Evolutionary conservation across 257 asterid species (phyloP), one percentile per base, ranked within the genome.

Genomic region (Scutellaria barbata): DNA sequence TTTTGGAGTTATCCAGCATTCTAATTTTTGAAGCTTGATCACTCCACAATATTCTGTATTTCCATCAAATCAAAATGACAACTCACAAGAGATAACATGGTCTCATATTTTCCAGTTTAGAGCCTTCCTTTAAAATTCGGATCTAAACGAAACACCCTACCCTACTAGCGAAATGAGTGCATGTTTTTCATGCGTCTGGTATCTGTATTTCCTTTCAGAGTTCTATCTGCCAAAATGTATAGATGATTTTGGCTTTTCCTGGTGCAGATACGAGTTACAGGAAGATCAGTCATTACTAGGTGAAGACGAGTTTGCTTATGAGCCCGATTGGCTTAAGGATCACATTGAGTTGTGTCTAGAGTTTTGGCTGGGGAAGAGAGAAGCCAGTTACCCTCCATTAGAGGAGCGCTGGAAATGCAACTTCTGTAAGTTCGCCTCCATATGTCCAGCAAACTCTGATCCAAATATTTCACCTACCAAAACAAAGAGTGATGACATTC

Each of bases 341-440:
- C 89, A 94, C 76, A 83, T 91, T 3, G 82, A 77, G 79, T 82
- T 83, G 45, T 83, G 86, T 47, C 90, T 89, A 6, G 91, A 88
- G 77, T 87, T 94, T 59, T 91, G 98, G 98, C 64, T 8, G 69
- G 95, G 97, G 33, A 79, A 85, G 63, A 79, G 96, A 75, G 90
- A 85, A 76, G 89, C 97, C 64, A 69, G 66, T 70, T 91, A 79
- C 68, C 52, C 92, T 74, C 82, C 96, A 39, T 58, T 64, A 63
- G 91, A 91, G 10, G 98, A 94, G 74, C 92, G 86, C 13, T 91
- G 97, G 97, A 94, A 94, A 83, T 94, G 98, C 85, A 75, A 69
- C 63, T 84, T 70, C 65, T 94, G 98, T 74, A 80, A 79, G 52
- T 94, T 86, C 52, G 80, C 82, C 54, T 66, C 88, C 10, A 75